A percentile compares a stretch with the other conserved stretches of the same genome.
Evolutionary conservation across 371 early-diverging fungal species (phyloP).

Genomic region (Mycotypha africana): DNA sequence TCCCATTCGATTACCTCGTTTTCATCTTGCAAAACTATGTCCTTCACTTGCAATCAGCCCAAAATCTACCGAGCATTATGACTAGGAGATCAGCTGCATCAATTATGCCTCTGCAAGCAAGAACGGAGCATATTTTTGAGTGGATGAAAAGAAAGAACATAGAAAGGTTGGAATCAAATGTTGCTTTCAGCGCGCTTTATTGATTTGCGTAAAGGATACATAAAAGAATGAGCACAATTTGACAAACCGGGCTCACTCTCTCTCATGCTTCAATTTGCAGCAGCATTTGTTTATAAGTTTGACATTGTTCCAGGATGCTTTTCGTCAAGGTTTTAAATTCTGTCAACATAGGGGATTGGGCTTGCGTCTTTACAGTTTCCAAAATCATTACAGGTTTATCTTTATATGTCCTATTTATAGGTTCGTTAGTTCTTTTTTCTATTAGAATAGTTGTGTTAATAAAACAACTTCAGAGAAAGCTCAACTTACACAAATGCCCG

Average conservation of each 20-base stretch:
- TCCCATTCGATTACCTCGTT: too few relatives aligned
- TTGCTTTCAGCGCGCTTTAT: too few relatives aligned
- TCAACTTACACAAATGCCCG: slow-evolving; percentile 12
- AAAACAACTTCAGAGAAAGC: too few relatives aligned
- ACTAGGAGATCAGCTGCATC: too few relatives aligned
- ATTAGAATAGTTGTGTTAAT: too few relatives aligned
- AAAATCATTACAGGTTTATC: slow-evolving; percentile 31
- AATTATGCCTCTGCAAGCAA: too few relatives aligned
- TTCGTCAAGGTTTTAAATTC: slow-evolving; percentile 24
- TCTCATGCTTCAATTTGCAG: slow-evolving; percentile 22
- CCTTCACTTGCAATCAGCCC: too few relatives aligned
- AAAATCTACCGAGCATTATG: too few relatives aligned
- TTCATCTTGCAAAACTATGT: too few relatives aligned
- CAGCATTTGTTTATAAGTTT: slow-evolving; percentile 30
- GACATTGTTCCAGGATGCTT: slow-evolving; percentile 24
- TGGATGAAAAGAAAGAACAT: too few relatives aligned
- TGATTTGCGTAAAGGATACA: not conserved
- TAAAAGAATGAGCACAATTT: not conserved
- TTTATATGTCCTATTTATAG: slow-evolving; percentile 28
- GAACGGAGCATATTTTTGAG: too few relatives aligned
- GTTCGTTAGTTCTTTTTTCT: not conserved
- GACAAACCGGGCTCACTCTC: not conserved
- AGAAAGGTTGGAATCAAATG: too few relatives aligned
- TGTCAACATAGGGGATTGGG: slow-evolving; percentile 40
- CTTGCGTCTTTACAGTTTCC: slow-evolving; percentile 31